Evolutionary conservation across 768 basidiomycete species (phyloP), one percentile per base, ranked within the genome.

Genomic region (Boletus edulis): DNA sequence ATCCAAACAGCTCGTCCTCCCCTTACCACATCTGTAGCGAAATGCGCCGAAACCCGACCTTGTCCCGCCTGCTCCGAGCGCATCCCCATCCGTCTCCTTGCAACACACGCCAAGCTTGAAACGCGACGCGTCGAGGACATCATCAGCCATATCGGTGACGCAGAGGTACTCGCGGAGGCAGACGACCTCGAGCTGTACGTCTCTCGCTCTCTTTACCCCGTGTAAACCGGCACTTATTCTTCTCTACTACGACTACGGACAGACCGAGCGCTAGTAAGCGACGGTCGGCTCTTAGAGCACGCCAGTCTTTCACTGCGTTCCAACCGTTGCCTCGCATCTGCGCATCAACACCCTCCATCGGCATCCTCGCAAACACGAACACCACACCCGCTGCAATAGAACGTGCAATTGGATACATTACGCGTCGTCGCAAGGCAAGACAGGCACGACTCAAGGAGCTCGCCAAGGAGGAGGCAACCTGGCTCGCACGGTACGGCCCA

Each of bases 21-120:
- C 5, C 45, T 55, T 11, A 56, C 47, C 48, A 39, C 12, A n/a
- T 31, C 27, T 49, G 48, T 54, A 89, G 87, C 78, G 4, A 88
- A 83, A 67, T 82, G 85, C 42, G 89, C 86, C 17, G 89, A 91
- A 65, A 92, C 87, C 3, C 77, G 83, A 54, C 75, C 75, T 55
- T 93, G 90, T 64, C 91, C 90, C 2, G 81, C 87, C 38, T 93
- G 90, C 70, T 73, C 78, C 14, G 89, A 92, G 66, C 67, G 67
- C 38, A 86, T 93, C 40, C 89, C 90, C 14, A 64, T 90, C 22
- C 84, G 89, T 13, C 76, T 91, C n/a, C 75, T 92, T 15, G 76
- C 75, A 3, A 76, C 73, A 52, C 91, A 92, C 61, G 77, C 79
- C 4, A 77, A 76, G 40, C 76, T 91, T 27, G 90, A 93, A 68